Base-by-base conservation (phyloP, 208 protist genomes). In the Sergeia podlipaevii region DNA sequence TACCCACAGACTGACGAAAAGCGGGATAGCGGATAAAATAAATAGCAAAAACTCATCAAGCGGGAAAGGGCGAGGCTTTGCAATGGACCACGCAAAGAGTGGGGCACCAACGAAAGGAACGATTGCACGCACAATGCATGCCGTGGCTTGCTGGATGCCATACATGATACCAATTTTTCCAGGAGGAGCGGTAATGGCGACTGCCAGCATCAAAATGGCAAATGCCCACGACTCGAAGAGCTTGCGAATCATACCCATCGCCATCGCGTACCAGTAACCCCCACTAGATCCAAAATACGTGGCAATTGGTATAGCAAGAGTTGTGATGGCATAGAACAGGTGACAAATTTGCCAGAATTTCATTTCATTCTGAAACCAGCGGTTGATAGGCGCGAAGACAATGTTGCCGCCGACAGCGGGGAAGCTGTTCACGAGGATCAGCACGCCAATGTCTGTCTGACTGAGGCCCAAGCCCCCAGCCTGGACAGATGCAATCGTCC, bases 61-160 rank as follows among this genome's bases (percentile, higher is more conserved):
- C 5, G 85, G 85, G 39, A 85, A 88, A 5, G 24, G 3, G 32
- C 70, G 60, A 13, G 4, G n/a, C 6, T 33, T 27, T 3, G 42
- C n/a, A 23, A 92, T 75, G 15, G 86, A 91, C 80, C 81, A 91
- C 17, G 86, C 86, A 64, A 91, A 93, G 21, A 91, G 33, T 5
- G 82, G 80, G 8, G 86, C 71, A 45, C 74, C 70, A 23, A 80
- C 39, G 27, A 87, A 77, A 0, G 86, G 86, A 15, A 80, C 65
- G 17, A 72, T 37, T 29, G 69, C 76, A 6, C 86, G 81, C 50
- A 88, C 74, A 32, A 83, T 42, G 28, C 80, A 77, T n/a, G 67
- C 71, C 18, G 72, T 80, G 4, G 80, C 75, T 39, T 93, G 86
- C 41, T 74, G 65, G 38, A 93, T 77, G 32, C 78, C 86, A 50